Evolutionary conservation across 2,329 filamentous ascomycete species (phyloP).

Genomic region (Emmonsia crescens): DNA sequence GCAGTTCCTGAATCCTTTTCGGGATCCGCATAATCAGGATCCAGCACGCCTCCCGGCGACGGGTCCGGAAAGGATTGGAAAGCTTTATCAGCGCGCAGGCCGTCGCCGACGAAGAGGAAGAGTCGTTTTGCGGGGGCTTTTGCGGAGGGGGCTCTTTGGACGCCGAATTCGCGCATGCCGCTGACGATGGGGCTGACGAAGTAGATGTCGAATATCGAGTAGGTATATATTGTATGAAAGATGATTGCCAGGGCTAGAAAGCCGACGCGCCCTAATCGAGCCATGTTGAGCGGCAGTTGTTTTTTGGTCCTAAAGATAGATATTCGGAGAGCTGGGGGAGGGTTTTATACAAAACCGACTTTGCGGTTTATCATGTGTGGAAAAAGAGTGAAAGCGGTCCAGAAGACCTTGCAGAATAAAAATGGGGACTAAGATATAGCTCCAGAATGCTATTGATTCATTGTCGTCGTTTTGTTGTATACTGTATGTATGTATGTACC

Average conservation of each 20-base stretch:
- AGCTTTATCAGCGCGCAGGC: slow-evolving; percentile 91
- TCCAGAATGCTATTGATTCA: slow-evolving; percentile 1
- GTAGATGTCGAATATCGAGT: slow-evolving; percentile 96
- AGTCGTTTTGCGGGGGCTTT: slow-evolving; percentile 79
- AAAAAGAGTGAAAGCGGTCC: slow-evolving; percentile 17
- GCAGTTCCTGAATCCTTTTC: slow-evolving; percentile 20
- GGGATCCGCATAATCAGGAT: slow-evolving; percentile 28
- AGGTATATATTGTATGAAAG: slow-evolving; percentile 89
- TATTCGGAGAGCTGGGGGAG: background rate
- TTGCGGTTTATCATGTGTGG: background rate
- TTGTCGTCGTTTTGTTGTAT: background rate
- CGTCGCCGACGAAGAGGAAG: slow-evolving; percentile 93
- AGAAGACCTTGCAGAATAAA: slow-evolving; percentile 4
- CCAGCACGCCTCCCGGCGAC: slow-evolving; percentile 39
- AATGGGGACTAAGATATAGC: background rate
- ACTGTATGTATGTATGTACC: background rate
- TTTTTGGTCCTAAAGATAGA: background rate
- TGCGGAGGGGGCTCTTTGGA: slow-evolving; percentile 48
- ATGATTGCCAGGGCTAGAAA: slow-evolving; percentile 82
- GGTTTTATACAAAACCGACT: background rate
- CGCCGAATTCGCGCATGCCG: slow-evolving; percentile 75
- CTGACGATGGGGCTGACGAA: slow-evolving; percentile 95
- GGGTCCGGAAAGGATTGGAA: slow-evolving; percentile 90
- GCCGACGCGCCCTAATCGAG: slow-evolving; percentile 57
- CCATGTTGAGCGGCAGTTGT: slow-evolving; percentile 24